phyloP scores from a whole-genome alignment of 805 yeast genomes.

The Helenozyma baotianmanensis region DNA sequence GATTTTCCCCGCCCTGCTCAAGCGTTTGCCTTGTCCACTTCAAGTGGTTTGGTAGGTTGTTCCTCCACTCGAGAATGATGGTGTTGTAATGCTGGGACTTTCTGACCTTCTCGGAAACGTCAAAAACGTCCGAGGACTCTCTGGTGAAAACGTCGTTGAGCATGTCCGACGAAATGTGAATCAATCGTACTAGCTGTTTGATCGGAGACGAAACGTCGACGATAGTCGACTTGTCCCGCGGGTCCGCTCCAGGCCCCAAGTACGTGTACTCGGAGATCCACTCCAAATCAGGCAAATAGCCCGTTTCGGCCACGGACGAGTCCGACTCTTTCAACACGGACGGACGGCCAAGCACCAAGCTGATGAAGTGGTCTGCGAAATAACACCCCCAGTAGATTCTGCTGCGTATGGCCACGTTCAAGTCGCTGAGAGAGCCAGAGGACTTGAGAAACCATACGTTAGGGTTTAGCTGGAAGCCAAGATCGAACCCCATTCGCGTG shows the following conservation, averaged over 20 bases:
- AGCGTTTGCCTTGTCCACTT: slow-evolving; percentile 5
- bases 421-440: slow-evolving; percentile 3
- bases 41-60: slow-evolving; percentile 4
- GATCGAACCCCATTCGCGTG: slow-evolving; percentile 10
- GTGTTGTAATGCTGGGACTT: slow-evolving; percentile 6
- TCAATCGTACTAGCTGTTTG: slow-evolving; percentile 4
- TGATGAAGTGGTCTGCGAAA: slow-evolving; percentile 11
- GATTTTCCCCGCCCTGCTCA: slow-evolving; percentile 5
- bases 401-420: slow-evolving; percentile 9
- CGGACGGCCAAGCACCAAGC: slow-evolving; percentile 12
- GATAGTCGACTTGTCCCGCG: slow-evolving; percentile 2
- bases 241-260: slow-evolving; percentile 4
- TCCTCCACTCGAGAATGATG: slow-evolving; percentile 8
- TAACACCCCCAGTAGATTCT: slow-evolving; percentile 13
- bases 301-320: slow-evolving; percentile 8
- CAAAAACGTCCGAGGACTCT: background rate
- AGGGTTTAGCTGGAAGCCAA: slow-evolving; percentile 11
- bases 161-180: slow-evolving; percentile 9
- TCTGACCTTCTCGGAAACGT: slow-evolving; percentile 1
- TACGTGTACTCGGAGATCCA: slow-evolving; percentile 11
- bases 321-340: slow-evolving; percentile 6
- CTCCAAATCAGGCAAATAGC: slow-evolving; percentile 11
- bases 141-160: slow-evolving; percentile 6
- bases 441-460: slow-evolving; percentile 6
- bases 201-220: slow-evolving; percentile 12